phyloP scores from a whole-genome alignment of 352 stramenopile genomes.

The Globisporangium canariense region DNA sequence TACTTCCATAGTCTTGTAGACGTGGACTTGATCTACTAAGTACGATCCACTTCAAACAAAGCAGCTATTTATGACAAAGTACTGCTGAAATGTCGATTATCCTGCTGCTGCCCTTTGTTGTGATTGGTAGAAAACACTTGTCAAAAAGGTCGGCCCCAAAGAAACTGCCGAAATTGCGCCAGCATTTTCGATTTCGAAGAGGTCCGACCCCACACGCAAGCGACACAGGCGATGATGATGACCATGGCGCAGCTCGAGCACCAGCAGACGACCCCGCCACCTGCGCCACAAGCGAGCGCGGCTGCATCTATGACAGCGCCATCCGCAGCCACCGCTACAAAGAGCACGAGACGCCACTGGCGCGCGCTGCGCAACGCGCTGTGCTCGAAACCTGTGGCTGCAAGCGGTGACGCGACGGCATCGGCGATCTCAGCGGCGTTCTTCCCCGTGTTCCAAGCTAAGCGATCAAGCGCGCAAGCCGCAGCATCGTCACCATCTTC shows the following conservation, averaged over 20 bases:
- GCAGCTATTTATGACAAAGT: too few species aligned
- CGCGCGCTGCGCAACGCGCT: constrained; percentile 64
- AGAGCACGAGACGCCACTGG: constrained; percentile 64
- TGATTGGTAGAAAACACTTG: too few species aligned
- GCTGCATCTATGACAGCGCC: not conserved
- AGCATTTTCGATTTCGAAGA: constrained; percentile 11
- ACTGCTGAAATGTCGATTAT: too few species aligned
- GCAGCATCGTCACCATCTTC: constrained; percentile 1
- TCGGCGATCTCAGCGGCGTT: constrained; percentile 65
- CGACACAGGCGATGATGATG: constrained; percentile 3
- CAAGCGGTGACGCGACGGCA: constrained; percentile 33
- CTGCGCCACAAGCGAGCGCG: not conserved
- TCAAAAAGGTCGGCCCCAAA: too few species aligned
- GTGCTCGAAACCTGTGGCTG: constrained; percentile 25
- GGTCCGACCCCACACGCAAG: constrained; percentile 4
- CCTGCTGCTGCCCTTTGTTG: too few species aligned
- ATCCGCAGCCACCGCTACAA: not conserved
- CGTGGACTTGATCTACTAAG: too few species aligned
- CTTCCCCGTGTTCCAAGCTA: constrained; percentile 41
- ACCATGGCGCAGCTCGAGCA: constrained; percentile 13
- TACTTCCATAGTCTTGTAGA: too few species aligned
- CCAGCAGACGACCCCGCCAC: constrained; percentile 8
- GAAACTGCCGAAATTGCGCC: constrained; percentile 1
- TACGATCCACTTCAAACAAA: too few species aligned
- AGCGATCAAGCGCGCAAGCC: constrained; percentile 5